Conservation (phyloP, 306 rosid genomes). For the Corylus avellana region DNA sequence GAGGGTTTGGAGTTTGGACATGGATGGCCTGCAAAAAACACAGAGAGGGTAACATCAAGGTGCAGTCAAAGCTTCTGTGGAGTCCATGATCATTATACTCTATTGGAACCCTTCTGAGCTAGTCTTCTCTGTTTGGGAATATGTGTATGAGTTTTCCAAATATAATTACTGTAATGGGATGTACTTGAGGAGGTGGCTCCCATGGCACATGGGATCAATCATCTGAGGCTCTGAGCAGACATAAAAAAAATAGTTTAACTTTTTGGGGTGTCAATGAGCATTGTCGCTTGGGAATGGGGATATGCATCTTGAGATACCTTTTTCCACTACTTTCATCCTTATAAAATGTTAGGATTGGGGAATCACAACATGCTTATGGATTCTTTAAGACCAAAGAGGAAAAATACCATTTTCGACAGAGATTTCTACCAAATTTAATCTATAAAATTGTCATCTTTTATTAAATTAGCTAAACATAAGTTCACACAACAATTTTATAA, state of each 20-base stretch:
- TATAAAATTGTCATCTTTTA: no score
- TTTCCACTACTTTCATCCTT: not conserved
- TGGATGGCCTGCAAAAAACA: not conserved
- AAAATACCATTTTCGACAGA: no score
- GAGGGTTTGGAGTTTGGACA: not conserved
- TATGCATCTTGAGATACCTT: not conserved
- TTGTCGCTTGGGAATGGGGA: not conserved
- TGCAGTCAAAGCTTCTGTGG: not conserved
- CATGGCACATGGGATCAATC: slow-evolving; percentile 17
- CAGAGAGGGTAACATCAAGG: not conserved
- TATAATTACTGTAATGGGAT: not conserved
- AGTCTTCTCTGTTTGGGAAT: not conserved
- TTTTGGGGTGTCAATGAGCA: not conserved
- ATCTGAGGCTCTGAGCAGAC: not conserved
- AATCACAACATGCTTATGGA: not conserved
- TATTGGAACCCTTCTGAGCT: not conserved
- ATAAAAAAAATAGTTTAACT: not conserved
- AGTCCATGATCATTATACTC: not conserved
- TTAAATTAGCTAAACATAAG: no score
- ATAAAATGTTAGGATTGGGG: not conserved
- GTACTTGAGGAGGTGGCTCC: slow-evolving; percentile 19
- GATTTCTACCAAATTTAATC: no score
- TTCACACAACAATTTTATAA: no score
- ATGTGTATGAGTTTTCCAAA: not conserved
- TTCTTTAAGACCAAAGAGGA: not conserved